Evolutionary conservation across 257 asterid species (phyloP).

Genomic region (Solanum bukasovii): DNA sequence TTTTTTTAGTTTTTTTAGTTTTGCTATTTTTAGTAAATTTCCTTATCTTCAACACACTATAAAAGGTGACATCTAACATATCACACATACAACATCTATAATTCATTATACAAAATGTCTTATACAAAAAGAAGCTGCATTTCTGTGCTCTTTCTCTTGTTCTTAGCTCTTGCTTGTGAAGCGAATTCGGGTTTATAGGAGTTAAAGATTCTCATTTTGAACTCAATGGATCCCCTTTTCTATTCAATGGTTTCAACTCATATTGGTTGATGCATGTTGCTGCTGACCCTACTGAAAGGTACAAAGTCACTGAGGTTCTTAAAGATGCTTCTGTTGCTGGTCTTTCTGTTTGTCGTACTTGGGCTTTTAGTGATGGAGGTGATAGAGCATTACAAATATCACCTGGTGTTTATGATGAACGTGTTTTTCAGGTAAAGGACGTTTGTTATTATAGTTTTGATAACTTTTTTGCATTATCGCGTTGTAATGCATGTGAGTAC

Average conservation of each 20-base stretch:
- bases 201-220: background rate
- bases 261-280: constrained; percentile 5
- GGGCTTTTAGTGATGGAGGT: too few species aligned
- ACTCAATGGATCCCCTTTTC: background rate
- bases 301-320: too few species aligned
- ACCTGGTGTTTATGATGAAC: background rate
- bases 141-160: background rate
- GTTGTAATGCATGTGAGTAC: background rate
- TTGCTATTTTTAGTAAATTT: background rate
- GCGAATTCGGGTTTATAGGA: background rate
- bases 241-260: background rate
- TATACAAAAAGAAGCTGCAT: background rate
- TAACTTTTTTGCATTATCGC: too few species aligned
- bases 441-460: too few species aligned
- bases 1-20: too few species aligned
- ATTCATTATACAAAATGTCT: background rate
- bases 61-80: too few species aligned
- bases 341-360: too few species aligned
- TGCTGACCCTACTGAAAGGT: too few species aligned
- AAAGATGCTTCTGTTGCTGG: too few species aligned
- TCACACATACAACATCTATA: background rate
- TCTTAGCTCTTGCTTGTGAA: background rate
- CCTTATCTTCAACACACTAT: too few species aligned
- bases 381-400: background rate
- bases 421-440: background rate